Conservation (phyloP, 179 eudicot species). For the Drosera spatulata region DNA sequence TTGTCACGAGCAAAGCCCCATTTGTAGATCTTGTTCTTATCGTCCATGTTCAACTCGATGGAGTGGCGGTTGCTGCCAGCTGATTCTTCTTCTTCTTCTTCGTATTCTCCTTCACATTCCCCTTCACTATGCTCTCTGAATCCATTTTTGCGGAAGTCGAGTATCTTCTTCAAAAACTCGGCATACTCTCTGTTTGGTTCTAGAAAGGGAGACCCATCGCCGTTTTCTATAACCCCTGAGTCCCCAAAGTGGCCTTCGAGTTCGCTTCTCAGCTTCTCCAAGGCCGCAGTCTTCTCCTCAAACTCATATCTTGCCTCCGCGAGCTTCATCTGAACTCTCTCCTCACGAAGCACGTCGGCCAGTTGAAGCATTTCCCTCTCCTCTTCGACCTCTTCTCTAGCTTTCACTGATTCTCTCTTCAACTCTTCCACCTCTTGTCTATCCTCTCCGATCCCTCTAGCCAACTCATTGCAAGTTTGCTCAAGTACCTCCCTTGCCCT, state of each 20-base stretch:
- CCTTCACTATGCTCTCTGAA: slow-evolving; percentile 13
- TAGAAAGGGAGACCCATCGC: slow-evolving; percentile 15
- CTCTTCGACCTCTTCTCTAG: slow-evolving; percentile 64
- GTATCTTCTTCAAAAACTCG: slow-evolving; percentile 29
- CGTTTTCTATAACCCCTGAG: slow-evolving; percentile 18
- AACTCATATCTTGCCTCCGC: slow-evolving; percentile 69
- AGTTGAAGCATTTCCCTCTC: slow-evolving; percentile 84
- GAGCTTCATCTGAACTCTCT: slow-evolving; percentile 93
- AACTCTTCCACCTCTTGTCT: slow-evolving; percentile 58
- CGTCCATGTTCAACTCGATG: slow-evolving; percentile 34
- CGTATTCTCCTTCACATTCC: slow-evolving; percentile 18
- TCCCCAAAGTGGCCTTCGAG: slow-evolving; percentile 30
- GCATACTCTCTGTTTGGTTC: slow-evolving; percentile 19
- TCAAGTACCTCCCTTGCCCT: slow-evolving; percentile 59
- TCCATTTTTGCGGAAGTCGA: slow-evolving; percentile 11
- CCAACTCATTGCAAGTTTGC: slow-evolving; percentile 74
- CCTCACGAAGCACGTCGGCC: slow-evolving; percentile 79
- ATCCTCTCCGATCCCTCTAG: slow-evolving; percentile 62
- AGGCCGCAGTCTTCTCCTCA: slow-evolving; percentile 74
- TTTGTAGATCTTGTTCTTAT: slow-evolving; percentile 19
- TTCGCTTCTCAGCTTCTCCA: slow-evolving; percentile 57
- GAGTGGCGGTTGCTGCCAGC: slow-evolving; percentile 30
- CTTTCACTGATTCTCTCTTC: slow-evolving; percentile 44
- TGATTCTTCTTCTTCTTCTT: slow-evolving; percentile 25
- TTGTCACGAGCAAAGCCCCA: slow-evolving; percentile 27